Evolutionary conservation across 2,329 filamentous ascomycete genomes (phyloP), one percentile per base, ranked within the genome.

Genomic region (Ophiostoma pallidulum): DNA sequence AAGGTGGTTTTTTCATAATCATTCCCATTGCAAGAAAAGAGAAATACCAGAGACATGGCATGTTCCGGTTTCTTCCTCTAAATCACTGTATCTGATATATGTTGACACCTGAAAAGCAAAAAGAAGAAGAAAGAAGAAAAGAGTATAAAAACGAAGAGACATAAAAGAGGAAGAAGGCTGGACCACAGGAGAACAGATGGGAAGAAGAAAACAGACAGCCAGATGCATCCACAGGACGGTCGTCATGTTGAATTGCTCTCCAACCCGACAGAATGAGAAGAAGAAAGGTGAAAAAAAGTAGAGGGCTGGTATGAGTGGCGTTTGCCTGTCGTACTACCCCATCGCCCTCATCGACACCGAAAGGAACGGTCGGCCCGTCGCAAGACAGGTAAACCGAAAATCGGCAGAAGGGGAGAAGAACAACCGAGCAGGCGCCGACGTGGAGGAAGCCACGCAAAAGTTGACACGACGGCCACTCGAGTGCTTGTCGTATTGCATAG

Each of bases 31-130:
- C 18, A 45, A 37, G 24, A 41, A 14, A 41, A 45, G 32, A 19
- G 14, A 37, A 45, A 45, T 20, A 40, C 38, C 31, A 13, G 12
- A 16, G 16, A 28, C 14, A 45, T 38, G 32, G 22, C 20, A 31
- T 31, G 36, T 33, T 35, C 16, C n/a, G n/a, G n/a, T n/a, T n/a
- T 40, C 31, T 40, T 38, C 36, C 8, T 40, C 42, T 41, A 45
- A 45, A 41, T 50, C 38, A 28, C 35, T 46, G 48, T 50, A 50
- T 50, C 43, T 50, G n/a, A n/a, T n/a, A 47, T 39, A 24, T 36
- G 19, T 26, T 20, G 18, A 47, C 20, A 41, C 31, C 20, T 31
- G 18, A 35, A 20, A 35, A 33, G 14, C 19, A 10, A 29, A 41
- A 36, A 39, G 35, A 36, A 19, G n/a, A 38, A 38, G 43, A 32